Evolutionary conservation across 352 stramenopile species (phyloP), one percentile per base, ranked within the genome.

Genomic region (Blastocystis sp.): DNA sequence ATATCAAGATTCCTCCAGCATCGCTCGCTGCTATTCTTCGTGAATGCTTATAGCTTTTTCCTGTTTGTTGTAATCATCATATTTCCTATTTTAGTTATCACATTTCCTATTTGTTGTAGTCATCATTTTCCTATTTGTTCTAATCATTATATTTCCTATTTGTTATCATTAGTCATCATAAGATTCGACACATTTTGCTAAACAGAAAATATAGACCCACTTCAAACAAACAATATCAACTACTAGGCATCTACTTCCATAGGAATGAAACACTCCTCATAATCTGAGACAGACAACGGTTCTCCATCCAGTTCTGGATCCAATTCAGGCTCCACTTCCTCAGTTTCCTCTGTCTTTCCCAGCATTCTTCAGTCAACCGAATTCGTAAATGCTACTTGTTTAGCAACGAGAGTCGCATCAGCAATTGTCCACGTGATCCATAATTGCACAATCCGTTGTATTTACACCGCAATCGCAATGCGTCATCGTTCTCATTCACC

Each of bases 391-490:
- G 18, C 66, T 24, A 85, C 73, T 85, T 53, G 30, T 68, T 68
- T 39, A 66, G 39, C 50, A 45, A 54, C 50, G 59, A 66, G 8
- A 85, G 56, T 56, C 73, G 45, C 73, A 85, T 66, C 54, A 65
- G 45, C 50, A 85, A 26, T 43, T 66, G 53, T 9, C 73, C 73
- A 41, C 50, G 73, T 39, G 9, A 54, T 45, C 73, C 73, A 43
- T 85, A 85, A 24, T 85, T 85, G 20, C 47, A 65, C 50, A 85
- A 68, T 13, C 73, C 73, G 39, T 85, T 85, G 45, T 66, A 66
- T 50, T 62, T 56, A 45, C 73, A 85, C 30, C 63, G 73, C 11
- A 85, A 24, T n/a, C 73, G 73, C 20, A 85, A 45, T 26, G 34
- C 54, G 56, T 69, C 73, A 16, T 30, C 39, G 24, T 43, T 39